A percentile compares a stretch with the other conserved stretches of the same genome.
phyloP scores from a whole-genome alignment of 495 filamentous ascomycete genomes.

The Neurospora sp. region DNA sequence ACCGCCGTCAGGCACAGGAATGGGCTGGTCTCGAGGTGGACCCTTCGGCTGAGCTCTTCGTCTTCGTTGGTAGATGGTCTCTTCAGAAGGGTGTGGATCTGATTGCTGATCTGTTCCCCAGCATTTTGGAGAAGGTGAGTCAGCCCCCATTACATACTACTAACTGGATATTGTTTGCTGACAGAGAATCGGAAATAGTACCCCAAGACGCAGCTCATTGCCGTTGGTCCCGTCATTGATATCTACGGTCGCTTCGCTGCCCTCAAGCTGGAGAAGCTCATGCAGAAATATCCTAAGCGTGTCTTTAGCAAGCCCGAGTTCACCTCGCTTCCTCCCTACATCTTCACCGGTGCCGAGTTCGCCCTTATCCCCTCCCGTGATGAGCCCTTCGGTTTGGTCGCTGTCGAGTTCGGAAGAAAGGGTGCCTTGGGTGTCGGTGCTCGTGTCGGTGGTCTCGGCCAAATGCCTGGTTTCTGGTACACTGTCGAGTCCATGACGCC shows the following conservation, averaged over 20 bases:
- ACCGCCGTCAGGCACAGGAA: slow-evolving; percentile 62
- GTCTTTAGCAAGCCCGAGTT: slow-evolving; percentile 73
- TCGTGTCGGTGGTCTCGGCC: slow-evolving; percentile 56
- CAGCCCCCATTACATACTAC: background rate
- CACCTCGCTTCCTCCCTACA: slow-evolving; percentile 60
- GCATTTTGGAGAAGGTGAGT: slow-evolving; percentile 48
- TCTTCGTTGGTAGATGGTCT: slow-evolving; percentile 73
- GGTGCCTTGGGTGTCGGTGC: slow-evolving; percentile 68
- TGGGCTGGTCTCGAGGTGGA: slow-evolving; percentile 63
- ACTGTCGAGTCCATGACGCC: slow-evolving; percentile 61
- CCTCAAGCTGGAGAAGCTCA: slow-evolving; percentile 59
- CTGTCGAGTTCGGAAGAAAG: slow-evolving; percentile 71
- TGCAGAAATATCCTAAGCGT: slow-evolving; percentile 65
- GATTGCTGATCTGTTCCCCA: slow-evolving; percentile 67
- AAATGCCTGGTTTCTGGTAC: slow-evolving; percentile 75
- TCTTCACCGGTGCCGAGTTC: slow-evolving; percentile 73
- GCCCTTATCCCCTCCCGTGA: slow-evolving; percentile 71
- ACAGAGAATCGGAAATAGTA: slow-evolving; percentile 15
- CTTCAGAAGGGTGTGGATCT: slow-evolving; percentile 73
- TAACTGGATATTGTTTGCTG: background rate
- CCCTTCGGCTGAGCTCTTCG: slow-evolving; percentile 60
- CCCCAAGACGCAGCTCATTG: slow-evolving; percentile 58
- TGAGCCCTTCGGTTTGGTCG: slow-evolving; percentile 74
- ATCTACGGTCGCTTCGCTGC: slow-evolving; percentile 72
- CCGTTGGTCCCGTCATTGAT: slow-evolving; percentile 66